Conservation (phyloP, 768 basidiomycete species). For the Pilatotrama ljubarskyi region DNA sequence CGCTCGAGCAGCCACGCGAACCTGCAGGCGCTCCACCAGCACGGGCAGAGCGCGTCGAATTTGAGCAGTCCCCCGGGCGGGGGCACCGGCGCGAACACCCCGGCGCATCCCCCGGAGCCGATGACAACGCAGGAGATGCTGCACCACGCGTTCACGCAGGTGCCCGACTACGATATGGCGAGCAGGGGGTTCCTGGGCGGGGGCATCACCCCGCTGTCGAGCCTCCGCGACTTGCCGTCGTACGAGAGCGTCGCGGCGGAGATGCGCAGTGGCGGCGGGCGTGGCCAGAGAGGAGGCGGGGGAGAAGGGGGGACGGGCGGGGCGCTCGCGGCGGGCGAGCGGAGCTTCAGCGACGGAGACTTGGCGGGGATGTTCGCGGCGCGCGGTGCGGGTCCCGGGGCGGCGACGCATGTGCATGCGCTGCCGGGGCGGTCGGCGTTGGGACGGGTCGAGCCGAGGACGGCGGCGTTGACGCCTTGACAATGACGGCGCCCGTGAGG, state of each 20-base stretch:
- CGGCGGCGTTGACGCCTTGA: constrained; percentile 18
- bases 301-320: not conserved
- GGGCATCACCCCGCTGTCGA: constrained; percentile 82
- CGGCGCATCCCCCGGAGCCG: constrained; percentile 21
- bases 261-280: constrained; percentile 6
- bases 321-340: constrained; percentile 14
- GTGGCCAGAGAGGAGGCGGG: no score
- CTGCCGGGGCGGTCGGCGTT: constrained; percentile 10
- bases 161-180: constrained; percentile 86
- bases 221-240: constrained; percentile 76
- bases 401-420: not conserved
- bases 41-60: constrained; percentile 1
- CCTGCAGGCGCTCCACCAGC: constrained; percentile 23
- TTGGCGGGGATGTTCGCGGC: constrained; percentile 26
- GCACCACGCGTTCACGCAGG: constrained; percentile 68
- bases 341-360: constrained; percentile 28
- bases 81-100: constrained; percentile 11
- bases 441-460: not conserved
- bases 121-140: constrained; percentile 41
- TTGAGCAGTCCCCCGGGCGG: constrained; percentile 11
- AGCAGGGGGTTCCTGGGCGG: constrained; percentile 84
- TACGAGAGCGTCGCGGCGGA: constrained; percentile 65
- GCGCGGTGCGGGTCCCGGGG: not conserved
- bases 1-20: constrained; percentile 37
- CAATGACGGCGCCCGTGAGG: no score